Evolutionary conservation across 805 yeast genomes (phyloP), one percentile per base, ranked within the genome.

Genomic region (Groenewaldozyma tartarivorans): DNA sequence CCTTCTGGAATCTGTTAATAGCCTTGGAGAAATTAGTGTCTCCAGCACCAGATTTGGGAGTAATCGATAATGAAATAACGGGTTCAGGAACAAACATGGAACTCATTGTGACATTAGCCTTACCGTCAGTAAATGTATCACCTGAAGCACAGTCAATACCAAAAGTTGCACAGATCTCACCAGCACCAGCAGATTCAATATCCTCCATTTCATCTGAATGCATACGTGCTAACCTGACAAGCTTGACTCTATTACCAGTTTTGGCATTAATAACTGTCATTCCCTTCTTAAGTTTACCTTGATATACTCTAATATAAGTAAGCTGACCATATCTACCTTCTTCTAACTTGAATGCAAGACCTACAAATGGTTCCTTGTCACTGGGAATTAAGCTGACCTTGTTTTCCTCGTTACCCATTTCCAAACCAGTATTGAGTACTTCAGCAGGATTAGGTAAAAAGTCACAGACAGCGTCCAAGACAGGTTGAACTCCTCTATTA

Each of bases 11-110:
- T 52, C 97, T 74, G 66, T 87, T 88, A 69, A 92, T 77, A 40
- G 99, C 99, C 64, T 90, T 92, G 24, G 97, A 87, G 61, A 92
- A 92, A 61, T 87, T 86, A 16, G 79, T 72, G 60, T 92, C 97
- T 56, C 82, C 85, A 31, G 87, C 69, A 13, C 29, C 29, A 7
- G 11, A 7, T 60, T 82, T 82, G 41, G 99, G 98, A 29, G 77
- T 71, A 55, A 92, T 81, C 15, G 96, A 81, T 44, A 92, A 70
- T 4, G 98, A 92, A 40, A 92, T 90, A 48, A 92, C 99, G 1
- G 99, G 95, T 62, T 92, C 99, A 4, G 99, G 99, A 47, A 92
- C 98, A 66, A 72, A 92, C 98, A 92, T 92, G 4, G 96, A 86
- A 42, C 94, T 78, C 97, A 92, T 90, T 41, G 98, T 79, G 54